Conservation (phyloP, 805 yeast genomes). For the Lachancea mirantina region DNA sequence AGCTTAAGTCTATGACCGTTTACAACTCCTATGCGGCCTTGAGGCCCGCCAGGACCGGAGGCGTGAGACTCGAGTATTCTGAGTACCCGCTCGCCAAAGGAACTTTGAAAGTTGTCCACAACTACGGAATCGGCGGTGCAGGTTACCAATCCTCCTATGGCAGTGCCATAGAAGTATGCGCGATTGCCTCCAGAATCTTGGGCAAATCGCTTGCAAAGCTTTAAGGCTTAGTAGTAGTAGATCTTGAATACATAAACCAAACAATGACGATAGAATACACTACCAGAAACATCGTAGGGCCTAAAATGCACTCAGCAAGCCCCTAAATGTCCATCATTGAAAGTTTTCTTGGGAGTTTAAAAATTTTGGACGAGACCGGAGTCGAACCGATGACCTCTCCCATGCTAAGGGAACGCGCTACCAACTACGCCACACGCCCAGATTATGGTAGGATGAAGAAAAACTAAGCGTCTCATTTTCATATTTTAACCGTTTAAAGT, state of each 20-base stretch:
- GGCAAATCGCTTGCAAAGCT: slow-evolving; percentile 17
- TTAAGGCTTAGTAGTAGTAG: slow-evolving; percentile 1
- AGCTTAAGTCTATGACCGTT: slow-evolving; percentile 12
- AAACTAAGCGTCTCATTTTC: no score
- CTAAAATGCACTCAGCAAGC: no score
- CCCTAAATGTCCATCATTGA: no score
- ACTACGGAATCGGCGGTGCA: slow-evolving; percentile 69
- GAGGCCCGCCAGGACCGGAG: slow-evolving; percentile 59
- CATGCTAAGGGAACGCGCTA: slow-evolving; percentile 73
- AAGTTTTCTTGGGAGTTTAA: no score
- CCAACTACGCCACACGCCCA: slow-evolving; percentile 75
- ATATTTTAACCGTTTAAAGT: no score
- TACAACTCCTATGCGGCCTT: slow-evolving; percentile 38
- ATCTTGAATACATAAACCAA: neutral
- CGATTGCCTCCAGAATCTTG: slow-evolving; percentile 28
- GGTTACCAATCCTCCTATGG: slow-evolving; percentile 74
- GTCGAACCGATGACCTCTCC: slow-evolving; percentile 70
- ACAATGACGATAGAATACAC: no score
- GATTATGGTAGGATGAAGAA: neutral
- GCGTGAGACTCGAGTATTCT: slow-evolving; percentile 45
- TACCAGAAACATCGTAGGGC: no score
- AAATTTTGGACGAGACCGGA: slow-evolving; percentile 59
- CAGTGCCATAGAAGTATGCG: slow-evolving; percentile 42
- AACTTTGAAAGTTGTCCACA: slow-evolving; percentile 41
- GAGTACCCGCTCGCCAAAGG: slow-evolving; percentile 14